Evolutionary conservation across 2,329 filamentous ascomycete species (phyloP).

Genomic region (Penicillium decumbens): DNA sequence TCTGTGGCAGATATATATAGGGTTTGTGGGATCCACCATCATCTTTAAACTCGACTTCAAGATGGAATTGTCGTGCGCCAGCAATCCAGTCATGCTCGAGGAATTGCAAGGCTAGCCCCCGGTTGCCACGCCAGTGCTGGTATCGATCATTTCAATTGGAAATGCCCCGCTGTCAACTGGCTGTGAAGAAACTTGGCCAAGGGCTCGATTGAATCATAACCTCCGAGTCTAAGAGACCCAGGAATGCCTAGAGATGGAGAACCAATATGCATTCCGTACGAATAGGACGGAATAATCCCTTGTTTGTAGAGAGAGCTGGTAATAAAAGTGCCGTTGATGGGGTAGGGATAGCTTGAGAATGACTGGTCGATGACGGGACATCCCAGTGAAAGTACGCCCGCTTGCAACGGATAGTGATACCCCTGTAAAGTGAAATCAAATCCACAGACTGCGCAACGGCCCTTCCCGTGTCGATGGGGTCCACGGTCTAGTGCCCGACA

Average conservation of each 20-base stretch:
- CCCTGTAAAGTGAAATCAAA: conserved; percentile 6
- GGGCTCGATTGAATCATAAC: conserved; percentile 32
- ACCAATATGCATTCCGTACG: conserved; percentile 43
- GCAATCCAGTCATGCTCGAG: conserved; percentile 23
- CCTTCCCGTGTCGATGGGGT: too few species aligned
- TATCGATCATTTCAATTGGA: conserved; percentile 33
- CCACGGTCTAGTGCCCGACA: too few species aligned
- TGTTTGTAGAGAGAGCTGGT: conserved; percentile 8
- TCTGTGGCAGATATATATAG: too few species aligned
- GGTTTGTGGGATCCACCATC: too few species aligned
- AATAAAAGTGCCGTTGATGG: conserved; percentile 6
- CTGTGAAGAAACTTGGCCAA: conserved; percentile 28
- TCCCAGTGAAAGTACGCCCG: conserved; percentile 14
- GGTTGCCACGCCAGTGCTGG: conserved; percentile 39
- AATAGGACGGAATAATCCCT: conserved; percentile 34
- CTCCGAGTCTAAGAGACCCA: conserved; percentile 39
- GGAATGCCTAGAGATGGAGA: conserved; percentile 30
- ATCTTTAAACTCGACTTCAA: conserved; percentile 7
- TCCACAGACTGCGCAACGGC: too few species aligned
- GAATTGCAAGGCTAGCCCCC: conserved; percentile 41
- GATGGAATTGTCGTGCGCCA: conserved; percentile 23
- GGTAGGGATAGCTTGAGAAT: neutral
- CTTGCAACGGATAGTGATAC: conserved; percentile 5
- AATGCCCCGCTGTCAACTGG: conserved; percentile 6
- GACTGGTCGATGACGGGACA: conserved; percentile 8